These are phyloP conservation scores for Colletotrichum incanum DNA, from an alignment of 2,329 filamentous ascomycete species.

Conservation along the genomic window DNA sequence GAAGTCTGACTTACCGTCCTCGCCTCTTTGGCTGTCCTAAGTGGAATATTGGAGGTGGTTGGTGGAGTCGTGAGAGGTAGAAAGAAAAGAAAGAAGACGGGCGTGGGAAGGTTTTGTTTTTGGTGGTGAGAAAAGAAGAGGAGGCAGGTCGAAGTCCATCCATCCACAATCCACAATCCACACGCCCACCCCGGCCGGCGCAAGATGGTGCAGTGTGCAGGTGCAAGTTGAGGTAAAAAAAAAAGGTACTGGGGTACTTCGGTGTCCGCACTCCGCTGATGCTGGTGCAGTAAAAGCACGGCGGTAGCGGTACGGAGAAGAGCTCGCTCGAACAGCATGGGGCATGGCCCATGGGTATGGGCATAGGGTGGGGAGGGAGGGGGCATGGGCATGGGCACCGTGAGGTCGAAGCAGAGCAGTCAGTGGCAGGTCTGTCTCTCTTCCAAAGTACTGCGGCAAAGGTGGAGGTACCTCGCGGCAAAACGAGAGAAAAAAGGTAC, in stretches of 20 bases:
- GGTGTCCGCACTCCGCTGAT: constrained; percentile 33
- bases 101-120: constrained; percentile 46
- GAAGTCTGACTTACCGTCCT: constrained; percentile 44
- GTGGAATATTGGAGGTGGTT: constrained; percentile 51
- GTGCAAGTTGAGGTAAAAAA: constrained; percentile 16
- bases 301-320: constrained; percentile 34
- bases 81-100: constrained; percentile 47
- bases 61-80: constrained; percentile 54
- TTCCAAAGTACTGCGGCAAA: background rate
- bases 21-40: constrained; percentile 43
- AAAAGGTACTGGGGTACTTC: constrained; percentile 36
- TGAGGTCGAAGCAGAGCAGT: constrained; percentile 21
- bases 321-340: constrained; percentile 22
- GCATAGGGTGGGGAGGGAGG: background rate
- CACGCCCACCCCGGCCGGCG: constrained; percentile 33
- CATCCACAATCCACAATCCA: constrained; percentile 32
- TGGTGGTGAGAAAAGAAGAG: constrained; percentile 46
- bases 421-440: background rate
- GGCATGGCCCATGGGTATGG: constrained; percentile 17
- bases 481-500: constrained; percentile 1
- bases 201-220: constrained; percentile 32
- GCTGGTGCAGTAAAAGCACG: constrained; percentile 18
- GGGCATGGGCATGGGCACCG: constrained; percentile 17
- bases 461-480: constrained; percentile 1
- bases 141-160: constrained; percentile 43